Percentiles rank a stretch among this genome's conserved stretches.
Conservation (phyloP, 768 basidiomycete genomes). For the Hericium coralloides region DNA sequence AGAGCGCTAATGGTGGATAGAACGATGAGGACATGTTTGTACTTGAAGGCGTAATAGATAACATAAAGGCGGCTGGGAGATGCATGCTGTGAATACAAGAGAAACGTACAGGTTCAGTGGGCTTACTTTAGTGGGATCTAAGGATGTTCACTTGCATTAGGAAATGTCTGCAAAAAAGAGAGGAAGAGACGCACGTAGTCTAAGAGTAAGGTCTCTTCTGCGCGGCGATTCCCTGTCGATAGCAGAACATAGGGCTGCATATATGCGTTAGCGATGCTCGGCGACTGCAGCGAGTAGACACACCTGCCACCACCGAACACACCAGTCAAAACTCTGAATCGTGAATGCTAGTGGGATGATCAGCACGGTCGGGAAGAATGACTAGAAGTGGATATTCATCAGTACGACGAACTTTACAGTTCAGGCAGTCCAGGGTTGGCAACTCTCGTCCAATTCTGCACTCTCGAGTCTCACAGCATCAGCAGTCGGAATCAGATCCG, state of each 20-base stretch:
- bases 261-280: not conserved
- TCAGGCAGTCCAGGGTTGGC: not conserved
- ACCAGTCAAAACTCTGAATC: slow-evolving; percentile 47
- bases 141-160: not conserved
- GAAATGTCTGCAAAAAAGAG: not conserved
- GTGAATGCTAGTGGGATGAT: slow-evolving; percentile 41
- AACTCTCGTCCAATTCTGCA: not conserved
- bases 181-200: slow-evolving; percentile 44
- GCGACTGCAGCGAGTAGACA: slow-evolving; percentile 7
- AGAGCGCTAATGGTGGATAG: slow-evolving; percentile 43
- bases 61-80: not conserved
- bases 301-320: slow-evolving; percentile 51
- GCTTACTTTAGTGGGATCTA: slow-evolving; percentile 8
- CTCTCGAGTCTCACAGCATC: too few species aligned
- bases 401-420: not conserved
- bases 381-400: slow-evolving; percentile 24
- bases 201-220: slow-evolving; percentile 52
- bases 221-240: slow-evolving; percentile 40
- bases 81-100: not conserved
- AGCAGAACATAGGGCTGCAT: slow-evolving; percentile 56
- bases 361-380: slow-evolving; percentile 47
- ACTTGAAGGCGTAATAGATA: slow-evolving; percentile 30
- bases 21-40: slow-evolving; percentile 46
- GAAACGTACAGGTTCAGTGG: too few species aligned
- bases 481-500: too few species aligned